Evolutionary conservation across 345 rosid species (phyloP), one percentile per base, ranked within the genome.

Genomic region (Gossypium rotundifolium): DNA sequence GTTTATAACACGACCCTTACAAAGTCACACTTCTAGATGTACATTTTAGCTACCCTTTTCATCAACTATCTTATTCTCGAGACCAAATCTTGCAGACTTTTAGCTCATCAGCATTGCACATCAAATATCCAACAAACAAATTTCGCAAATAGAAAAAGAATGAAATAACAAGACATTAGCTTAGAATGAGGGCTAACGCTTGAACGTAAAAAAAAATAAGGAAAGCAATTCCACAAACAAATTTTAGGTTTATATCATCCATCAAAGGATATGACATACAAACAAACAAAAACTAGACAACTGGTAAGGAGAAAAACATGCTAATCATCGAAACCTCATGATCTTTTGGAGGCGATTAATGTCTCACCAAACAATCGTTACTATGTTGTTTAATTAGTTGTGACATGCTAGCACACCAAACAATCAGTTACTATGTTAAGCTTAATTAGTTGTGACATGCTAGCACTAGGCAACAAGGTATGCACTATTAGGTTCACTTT

Each of bases 31-130:
- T 69, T 69, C 49, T 77, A 59, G 42, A 68, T 53, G 54, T 55
- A 72, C 80, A 79, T 72, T 76, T 33, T 73, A 79, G 23, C 70
- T 74, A 70, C 40, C 22, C 66, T 65, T 59, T 66, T 70, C 77
- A 77, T 66, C 65, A 54, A 72, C 76, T 42, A 62, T 52, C 70
- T 66, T 77, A 74, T 66, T 61, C 72, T 64, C 11, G 63, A 68
- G 18, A 40, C 44, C 1, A 22, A 46, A 51, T 60, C 42, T 70
- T 60, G 65, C 11, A n/a, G 53, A 12, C 65, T 51, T 63, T 29
- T 33, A 25, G 63, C 25, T 16, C 57, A 9, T 68, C 18, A 62
- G n/a, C n/a, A 48, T 74, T 65, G n/a, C n/a, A n/a, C n/a, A n/a
- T 65, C 73, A 42, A 74, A 33, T 49, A 52, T 72, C 75, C 49